Percentiles rank a stretch among this genome's conserved stretches.
These are phyloP conservation scores for Penicillium sp. DNA, from an alignment of 2,329 filamentous ascomycete species.

Conservation along the genomic window DNA sequence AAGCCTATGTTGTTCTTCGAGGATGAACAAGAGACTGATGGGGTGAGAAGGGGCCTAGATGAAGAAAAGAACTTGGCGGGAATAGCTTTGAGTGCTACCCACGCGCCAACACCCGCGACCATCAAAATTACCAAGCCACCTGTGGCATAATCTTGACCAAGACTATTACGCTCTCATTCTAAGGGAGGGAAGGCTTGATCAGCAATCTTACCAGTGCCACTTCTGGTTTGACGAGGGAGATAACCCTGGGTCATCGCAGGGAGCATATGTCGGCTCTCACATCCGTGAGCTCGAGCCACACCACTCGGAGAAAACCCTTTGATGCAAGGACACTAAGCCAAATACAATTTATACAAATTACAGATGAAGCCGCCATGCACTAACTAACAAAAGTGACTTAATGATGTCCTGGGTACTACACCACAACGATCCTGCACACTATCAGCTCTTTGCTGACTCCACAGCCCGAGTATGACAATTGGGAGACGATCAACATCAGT, in stretches of 20 bases:
- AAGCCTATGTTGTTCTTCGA: background rate
- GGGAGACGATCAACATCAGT: background rate
- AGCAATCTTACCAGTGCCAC: background rate
- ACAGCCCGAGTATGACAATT: background rate
- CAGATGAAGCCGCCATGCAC: background rate
- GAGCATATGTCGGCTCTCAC: background rate
- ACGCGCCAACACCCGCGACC: background rate
- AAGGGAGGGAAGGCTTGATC: background rate
- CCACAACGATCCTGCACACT: background rate
- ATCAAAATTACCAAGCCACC: background rate
- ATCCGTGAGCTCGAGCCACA: background rate
- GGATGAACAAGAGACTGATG: background rate
- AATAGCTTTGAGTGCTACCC: background rate
- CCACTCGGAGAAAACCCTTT: background rate
- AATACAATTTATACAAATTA: background rate
- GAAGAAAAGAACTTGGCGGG: background rate
- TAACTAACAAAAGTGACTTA: background rate
- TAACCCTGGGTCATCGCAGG: background rate
- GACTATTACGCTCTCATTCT: background rate
- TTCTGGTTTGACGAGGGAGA: background rate
- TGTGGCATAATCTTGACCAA: background rate
- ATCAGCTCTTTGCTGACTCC: background rate
- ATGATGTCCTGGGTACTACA: background rate
- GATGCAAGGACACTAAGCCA: background rate
- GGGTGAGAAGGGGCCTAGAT: background rate